Percentiles rank a stretch among this genome's conserved stretches.
Conservation (phyloP, 495 filamentous ascomycete genomes). For the Pyrenula massariospora region DNA sequence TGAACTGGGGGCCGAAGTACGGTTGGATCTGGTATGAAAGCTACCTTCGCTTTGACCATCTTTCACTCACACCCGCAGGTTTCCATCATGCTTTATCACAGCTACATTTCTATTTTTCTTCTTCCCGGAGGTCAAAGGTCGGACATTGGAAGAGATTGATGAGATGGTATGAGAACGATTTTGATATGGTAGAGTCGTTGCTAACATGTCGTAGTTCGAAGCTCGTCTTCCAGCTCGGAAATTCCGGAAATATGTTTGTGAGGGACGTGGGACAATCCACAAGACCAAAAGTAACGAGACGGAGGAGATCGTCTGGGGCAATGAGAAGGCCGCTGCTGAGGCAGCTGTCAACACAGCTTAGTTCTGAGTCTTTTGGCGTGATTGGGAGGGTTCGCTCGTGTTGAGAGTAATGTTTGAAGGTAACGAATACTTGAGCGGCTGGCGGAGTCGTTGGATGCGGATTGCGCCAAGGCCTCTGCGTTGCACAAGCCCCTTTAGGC, state of each 20-base stretch:
- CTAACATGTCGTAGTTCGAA: slow-evolving; percentile 9
- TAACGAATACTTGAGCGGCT: no score
- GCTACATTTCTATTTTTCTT: slow-evolving; percentile 37
- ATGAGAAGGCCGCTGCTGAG: background rate
- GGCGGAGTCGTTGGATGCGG: no score
- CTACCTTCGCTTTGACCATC: slow-evolving; percentile 7
- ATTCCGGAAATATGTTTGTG: slow-evolving; percentile 17
- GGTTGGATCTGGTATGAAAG: slow-evolving; percentile 39
- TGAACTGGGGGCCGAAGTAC: slow-evolving; percentile 44
- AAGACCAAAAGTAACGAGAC: background rate
- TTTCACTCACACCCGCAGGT: slow-evolving; percentile 13
- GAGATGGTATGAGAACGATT: slow-evolving; percentile 24
- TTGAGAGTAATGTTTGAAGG: no score
- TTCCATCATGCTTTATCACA: slow-evolving; percentile 22
- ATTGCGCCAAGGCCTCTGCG: no score
- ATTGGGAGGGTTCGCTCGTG: no score
- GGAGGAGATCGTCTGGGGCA: background rate
- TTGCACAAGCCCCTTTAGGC: no score
- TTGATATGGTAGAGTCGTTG: background rate
- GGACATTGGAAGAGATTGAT: slow-evolving; percentile 41
- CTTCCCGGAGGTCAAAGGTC: slow-evolving; percentile 41
- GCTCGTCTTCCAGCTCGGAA: slow-evolving; percentile 17
- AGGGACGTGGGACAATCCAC: slow-evolving; percentile 7
- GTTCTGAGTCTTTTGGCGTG: no score
- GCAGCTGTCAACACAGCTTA: background rate